Evolutionary conservation across 768 basidiomycete genomes (phyloP), one percentile per base, ranked within the genome.

Genomic region (Leccinum broughii): DNA sequence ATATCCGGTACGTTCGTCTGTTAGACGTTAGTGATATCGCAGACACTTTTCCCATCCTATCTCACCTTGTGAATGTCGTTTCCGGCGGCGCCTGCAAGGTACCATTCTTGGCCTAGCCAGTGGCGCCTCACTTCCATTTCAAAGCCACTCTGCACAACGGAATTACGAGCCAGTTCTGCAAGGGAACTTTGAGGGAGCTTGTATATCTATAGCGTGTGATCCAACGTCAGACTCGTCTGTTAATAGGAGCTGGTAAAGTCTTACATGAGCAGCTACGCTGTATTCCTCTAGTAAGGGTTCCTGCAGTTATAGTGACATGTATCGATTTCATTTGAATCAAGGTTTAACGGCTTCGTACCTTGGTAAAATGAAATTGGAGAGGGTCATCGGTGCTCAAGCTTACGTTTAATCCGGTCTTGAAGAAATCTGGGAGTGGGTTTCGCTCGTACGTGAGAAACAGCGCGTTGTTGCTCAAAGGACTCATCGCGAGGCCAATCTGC

Each of bases 401-500:
- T 63, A 98, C 93, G 72, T 98, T 98, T 65, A 99, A 78, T 22
- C 97, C 97, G 0, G 89, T 88, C 73, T 93, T 89, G 84, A 98
- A 98, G 77, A 96, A 99, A 68, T 96, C 94, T 5, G 94, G 95
- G 41, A 99, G 83, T 0, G 97, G 97, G 70, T 99, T 99, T 48
- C 97, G 82, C 77, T 99, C 97, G 68, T 98, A 98, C 3, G 92
- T 89, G 70, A 99, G 79, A 80, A 99, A 99, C 39, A 99, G 78
- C 1, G 97, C 95, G 65, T 99, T 99, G 72, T 99, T 99, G 75
- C 94, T 97, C 51, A 99, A 76, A 3, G 97, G 97, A 69, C 93
- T 95, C 97, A 99, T 99, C 2, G 97, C 97, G 17, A 99, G 84
- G 32, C 97, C 96, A 63, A 98, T 98, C 77, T 98, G 97, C 76